Evolutionary conservation across 176 grass and related monocot genomes (phyloP).

Genomic region (Bolboschoenus planiculmis): DNA sequence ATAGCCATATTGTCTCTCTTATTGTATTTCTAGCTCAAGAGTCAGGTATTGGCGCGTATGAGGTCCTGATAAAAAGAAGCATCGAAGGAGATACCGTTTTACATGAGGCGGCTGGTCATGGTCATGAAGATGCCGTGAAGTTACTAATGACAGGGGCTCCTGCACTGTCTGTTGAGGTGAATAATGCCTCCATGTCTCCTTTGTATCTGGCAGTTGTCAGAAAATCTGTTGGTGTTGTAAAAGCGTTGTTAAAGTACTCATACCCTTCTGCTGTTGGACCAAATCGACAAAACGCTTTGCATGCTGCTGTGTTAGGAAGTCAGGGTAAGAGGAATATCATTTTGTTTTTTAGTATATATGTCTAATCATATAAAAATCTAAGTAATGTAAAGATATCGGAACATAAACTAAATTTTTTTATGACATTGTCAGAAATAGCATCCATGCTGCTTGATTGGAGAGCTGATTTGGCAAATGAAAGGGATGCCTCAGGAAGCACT

Average conservation of each 20-base stretch:
- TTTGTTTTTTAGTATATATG: background rate
- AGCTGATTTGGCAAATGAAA: background rate
- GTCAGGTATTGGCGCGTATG: background rate
- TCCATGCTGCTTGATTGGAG: slow-evolving; percentile 35
- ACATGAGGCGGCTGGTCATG: background rate
- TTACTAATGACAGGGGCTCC: background rate
- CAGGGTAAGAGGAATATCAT: background rate
- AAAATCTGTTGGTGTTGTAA: background rate
- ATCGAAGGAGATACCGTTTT: background rate
- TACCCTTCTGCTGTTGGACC: background rate
- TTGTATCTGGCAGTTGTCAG: background rate
- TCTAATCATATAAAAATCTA: background rate
- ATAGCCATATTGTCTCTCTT: background rate
- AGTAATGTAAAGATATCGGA: background rate
- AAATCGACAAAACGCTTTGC: slow-evolving; percentile 12
- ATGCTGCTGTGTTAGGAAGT: slow-evolving; percentile 8
- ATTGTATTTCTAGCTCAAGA: background rate
- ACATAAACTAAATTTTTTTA: background rate
- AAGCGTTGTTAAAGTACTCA: background rate
- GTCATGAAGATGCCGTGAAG: background rate
- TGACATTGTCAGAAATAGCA: slow-evolving; percentile 22
- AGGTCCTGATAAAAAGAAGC: background rate
- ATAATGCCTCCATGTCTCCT: background rate
- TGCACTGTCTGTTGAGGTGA: background rate
- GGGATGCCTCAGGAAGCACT: slow-evolving; percentile 24